phyloP scores from a whole-genome alignment of 768 basidiomycete genomes.

The Tricholoma furcatifolium region DNA sequence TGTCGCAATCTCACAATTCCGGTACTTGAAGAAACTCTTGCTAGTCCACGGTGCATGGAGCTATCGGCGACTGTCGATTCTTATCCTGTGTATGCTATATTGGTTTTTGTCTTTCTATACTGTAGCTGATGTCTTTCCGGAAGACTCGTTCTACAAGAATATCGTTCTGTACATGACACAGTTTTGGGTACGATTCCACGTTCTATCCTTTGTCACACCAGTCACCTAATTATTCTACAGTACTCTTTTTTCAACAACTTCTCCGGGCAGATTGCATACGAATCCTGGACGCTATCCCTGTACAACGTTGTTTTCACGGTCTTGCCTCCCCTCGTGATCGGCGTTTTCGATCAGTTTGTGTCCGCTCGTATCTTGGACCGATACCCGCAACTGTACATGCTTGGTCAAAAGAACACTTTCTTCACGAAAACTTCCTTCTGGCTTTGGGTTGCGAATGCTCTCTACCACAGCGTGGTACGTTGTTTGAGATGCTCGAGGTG shows the following conservation, averaged over 20 bases:
- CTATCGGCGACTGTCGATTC: constrained; percentile 90
- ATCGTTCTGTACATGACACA: constrained; percentile 98
- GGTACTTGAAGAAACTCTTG: constrained; percentile 90
- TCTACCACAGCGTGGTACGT: constrained; percentile 86
- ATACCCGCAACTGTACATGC: constrained; percentile 93
- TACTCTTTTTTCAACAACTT: constrained; percentile 99
- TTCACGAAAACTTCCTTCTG: constrained; percentile 91
- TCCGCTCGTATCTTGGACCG: constrained; percentile 94
- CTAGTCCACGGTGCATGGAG: constrained; percentile 99
- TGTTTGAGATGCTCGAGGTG: neutral
- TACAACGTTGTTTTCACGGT: constrained; percentile 98
- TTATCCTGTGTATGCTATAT: constrained; percentile 81
- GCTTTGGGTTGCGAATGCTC: constrained; percentile 86
- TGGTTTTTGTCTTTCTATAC: neutral
- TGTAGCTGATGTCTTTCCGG: constrained; percentile 9
- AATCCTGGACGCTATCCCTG: constrained; percentile 97
- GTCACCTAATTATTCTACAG: constrained; percentile 39
- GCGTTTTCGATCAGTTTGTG: constrained; percentile 98
- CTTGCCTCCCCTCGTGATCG: constrained; percentile 94
- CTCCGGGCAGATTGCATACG: constrained; percentile 97
- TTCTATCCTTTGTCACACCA: neutral
- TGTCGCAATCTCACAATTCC: constrained; percentile 96
- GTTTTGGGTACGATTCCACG: constrained; percentile 73
- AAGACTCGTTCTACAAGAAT: constrained; percentile 99
- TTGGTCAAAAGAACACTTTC: constrained; percentile 93